These are phyloP conservation scores for Cinchona pubescens DNA, from an alignment of 257 asterid genomes.

Conservation along the genomic window DNA sequence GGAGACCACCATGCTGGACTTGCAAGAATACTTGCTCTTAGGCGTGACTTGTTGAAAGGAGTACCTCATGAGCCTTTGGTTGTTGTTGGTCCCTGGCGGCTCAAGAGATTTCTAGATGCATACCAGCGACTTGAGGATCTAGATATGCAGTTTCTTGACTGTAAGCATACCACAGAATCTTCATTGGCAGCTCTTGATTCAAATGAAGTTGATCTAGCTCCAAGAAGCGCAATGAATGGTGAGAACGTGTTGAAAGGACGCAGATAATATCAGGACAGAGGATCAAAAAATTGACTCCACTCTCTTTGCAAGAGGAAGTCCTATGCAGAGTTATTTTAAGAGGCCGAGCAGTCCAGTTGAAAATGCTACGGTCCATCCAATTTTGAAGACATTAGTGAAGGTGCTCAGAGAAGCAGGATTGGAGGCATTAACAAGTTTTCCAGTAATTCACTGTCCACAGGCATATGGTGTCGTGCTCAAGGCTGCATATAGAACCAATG, in stretches of 20 bases:
- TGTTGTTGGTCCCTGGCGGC: slow-evolving; percentile 85
- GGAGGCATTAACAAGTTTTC: slow-evolving; percentile 65
- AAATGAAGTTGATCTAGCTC: slow-evolving; percentile 19
- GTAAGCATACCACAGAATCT: slow-evolving; percentile 64
- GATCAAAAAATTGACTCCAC: slow-evolving; percentile 27
- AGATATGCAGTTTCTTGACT: slow-evolving; percentile 89
- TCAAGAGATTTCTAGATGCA: slow-evolving; percentile 82
- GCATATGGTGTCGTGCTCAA: slow-evolving; percentile 67
- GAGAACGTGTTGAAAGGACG: slow-evolving; percentile 21
- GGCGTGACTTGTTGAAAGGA: slow-evolving; percentile 62
- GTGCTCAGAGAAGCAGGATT: slow-evolving; percentile 65
- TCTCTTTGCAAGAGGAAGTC: slow-evolving; percentile 61
- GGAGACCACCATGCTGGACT: slow-evolving; percentile 98
- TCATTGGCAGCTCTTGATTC: slow-evolving; percentile 44
- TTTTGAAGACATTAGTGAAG: slow-evolving; percentile 45
- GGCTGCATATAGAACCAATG: slow-evolving; percentile 55
- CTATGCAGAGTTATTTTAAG: slow-evolving; percentile 71
- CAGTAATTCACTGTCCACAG: slow-evolving; percentile 86
- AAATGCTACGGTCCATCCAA: slow-evolving; percentile 33
- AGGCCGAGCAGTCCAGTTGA: slow-evolving; percentile 48
- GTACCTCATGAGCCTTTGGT: slow-evolving; percentile 63
- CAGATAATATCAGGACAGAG: slow-evolving; percentile 13
- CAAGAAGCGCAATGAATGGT: slow-evolving; percentile 4
- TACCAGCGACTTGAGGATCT: slow-evolving; percentile 92
- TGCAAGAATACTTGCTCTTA: slow-evolving; percentile 82